phyloP scores from a whole-genome alignment of 495 filamentous ascomycete species.

The Daldinia childiae region DNA sequence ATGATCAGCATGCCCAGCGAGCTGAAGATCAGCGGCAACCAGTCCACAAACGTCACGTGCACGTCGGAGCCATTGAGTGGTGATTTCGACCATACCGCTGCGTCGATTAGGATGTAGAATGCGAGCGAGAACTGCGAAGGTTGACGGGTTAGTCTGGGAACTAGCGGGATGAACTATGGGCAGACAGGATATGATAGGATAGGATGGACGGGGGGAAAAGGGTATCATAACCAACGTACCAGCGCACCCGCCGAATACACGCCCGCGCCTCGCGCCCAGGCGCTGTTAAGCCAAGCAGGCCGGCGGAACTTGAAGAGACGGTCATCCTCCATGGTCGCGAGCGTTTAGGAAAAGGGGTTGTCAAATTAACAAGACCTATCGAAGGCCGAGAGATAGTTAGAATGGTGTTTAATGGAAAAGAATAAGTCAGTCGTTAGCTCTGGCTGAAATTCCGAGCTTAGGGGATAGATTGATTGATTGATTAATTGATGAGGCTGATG shows the following conservation, averaged over 20 bases:
- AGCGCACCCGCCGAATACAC: conserved; percentile 88
- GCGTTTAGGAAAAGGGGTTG: background rate
- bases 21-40: conserved; percentile 96
- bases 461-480: background rate
- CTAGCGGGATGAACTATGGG: too few relatives aligned
- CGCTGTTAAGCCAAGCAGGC: conserved; percentile 91
- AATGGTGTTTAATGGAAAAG: background rate
- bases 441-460: background rate
- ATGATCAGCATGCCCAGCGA: conserved; percentile 97
- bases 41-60: conserved; percentile 96
- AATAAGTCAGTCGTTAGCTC: background rate
- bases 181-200: background rate
- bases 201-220: background rate
- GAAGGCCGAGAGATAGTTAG: background rate
- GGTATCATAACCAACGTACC: conserved; percentile 61
- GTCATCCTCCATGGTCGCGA: conserved; percentile 63
- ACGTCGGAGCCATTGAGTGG: conserved; percentile 78
- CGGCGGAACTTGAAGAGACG: conserved; percentile 81
- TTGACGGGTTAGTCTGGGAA: background rate
- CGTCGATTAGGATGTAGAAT: conserved; percentile 96
- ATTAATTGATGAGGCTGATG: conserved; percentile 33
- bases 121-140: conserved; percentile 85
- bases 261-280: conserved; percentile 77
- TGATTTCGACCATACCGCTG: conserved; percentile 85
- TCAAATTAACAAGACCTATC: background rate